phyloP scores from a whole-genome alignment of 495 filamentous ascomycete species.

The Clavariopsis aquatica region DNA sequence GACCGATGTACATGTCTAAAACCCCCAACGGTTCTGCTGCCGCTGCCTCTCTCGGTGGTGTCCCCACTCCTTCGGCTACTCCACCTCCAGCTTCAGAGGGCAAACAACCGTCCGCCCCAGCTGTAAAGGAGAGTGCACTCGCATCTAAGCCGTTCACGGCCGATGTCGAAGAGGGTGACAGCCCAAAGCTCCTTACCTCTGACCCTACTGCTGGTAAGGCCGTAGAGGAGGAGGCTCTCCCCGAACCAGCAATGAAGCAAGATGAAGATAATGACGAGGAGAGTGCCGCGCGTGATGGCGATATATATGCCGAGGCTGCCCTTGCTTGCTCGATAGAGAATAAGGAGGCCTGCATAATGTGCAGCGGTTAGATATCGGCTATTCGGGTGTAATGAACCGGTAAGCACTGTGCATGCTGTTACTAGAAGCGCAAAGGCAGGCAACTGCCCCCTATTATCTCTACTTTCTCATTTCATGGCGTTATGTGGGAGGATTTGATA shows the following conservation, averaged over 20 bases:
- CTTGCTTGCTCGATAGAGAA: constrained; percentile 92
- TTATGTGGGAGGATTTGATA: constrained; percentile 1
- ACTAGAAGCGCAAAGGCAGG: not conserved
- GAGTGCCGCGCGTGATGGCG: constrained; percentile 70
- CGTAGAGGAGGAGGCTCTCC: constrained; percentile 59
- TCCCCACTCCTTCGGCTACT: constrained; percentile 62
- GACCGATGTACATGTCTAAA: constrained; percentile 61
- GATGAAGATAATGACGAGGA: constrained; percentile 65
- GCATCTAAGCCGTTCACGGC: constrained; percentile 63
- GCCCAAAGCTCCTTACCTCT: constrained; percentile 70
- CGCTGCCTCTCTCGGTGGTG: constrained; percentile 51
- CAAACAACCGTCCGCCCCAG: constrained; percentile 42
- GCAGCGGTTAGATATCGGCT: constrained; percentile 64
- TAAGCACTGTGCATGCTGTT: not conserved
- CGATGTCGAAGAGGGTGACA: constrained; percentile 68
- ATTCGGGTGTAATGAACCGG: not conserved
- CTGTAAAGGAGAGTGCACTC: constrained; percentile 47
- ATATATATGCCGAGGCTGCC: constrained; percentile 92
- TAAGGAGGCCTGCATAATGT: constrained; percentile 86
- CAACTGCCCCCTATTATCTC: not conserved
- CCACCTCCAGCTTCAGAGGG: constrained; percentile 55
- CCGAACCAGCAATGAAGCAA: constrained; percentile 50
- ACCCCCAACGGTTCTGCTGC: constrained; percentile 47
- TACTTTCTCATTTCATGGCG: not conserved
- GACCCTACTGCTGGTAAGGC: constrained; percentile 59